phyloP scores from a whole-genome alignment of 1,139 yeast species.

The Protomyces lactucae-debilis region DNA sequence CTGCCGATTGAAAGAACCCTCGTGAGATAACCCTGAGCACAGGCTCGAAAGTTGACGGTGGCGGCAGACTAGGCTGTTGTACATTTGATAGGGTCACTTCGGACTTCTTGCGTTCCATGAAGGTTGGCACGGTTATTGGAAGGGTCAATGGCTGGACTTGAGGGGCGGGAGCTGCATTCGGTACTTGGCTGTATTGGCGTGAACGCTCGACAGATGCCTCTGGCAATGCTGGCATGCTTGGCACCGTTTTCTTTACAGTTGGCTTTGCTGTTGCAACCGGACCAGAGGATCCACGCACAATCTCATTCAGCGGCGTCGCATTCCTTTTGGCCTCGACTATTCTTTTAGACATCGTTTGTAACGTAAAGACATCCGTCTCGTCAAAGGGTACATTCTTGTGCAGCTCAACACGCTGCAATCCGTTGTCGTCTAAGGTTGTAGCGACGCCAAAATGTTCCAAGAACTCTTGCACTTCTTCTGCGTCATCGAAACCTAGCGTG shows the following conservation, averaged over 20 bases:
- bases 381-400: slow-evolving; percentile 25
- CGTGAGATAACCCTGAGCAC: not conserved
- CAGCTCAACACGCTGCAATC: slow-evolving; percentile 10
- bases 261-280: not conserved
- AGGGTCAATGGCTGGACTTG: not conserved
- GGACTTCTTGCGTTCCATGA: not conserved
- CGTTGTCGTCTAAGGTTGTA: slow-evolving; percentile 10
- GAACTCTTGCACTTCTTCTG: slow-evolving; percentile 18
- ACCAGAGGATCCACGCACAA: not conserved
- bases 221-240: not conserved
- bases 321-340: slow-evolving; percentile 6
- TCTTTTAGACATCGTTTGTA: not conserved
- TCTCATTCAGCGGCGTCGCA: slow-evolving; percentile 4
- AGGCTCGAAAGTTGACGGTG: not conserved
- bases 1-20: not conserved
- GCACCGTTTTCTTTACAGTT: not conserved
- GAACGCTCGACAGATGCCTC: not conserved
- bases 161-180: not conserved
- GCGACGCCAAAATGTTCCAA: slow-evolving; percentile 27
- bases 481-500: slow-evolving; percentile 26
- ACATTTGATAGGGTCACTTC: not conserved
- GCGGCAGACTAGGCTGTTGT: not conserved
- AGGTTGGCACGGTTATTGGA: not conserved
- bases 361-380: slow-evolving; percentile 1
- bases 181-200: no score